Evolutionary conservation across 2,329 filamentous ascomycete genomes (phyloP).

Genomic region (Nothomitra cinnamomea): DNA sequence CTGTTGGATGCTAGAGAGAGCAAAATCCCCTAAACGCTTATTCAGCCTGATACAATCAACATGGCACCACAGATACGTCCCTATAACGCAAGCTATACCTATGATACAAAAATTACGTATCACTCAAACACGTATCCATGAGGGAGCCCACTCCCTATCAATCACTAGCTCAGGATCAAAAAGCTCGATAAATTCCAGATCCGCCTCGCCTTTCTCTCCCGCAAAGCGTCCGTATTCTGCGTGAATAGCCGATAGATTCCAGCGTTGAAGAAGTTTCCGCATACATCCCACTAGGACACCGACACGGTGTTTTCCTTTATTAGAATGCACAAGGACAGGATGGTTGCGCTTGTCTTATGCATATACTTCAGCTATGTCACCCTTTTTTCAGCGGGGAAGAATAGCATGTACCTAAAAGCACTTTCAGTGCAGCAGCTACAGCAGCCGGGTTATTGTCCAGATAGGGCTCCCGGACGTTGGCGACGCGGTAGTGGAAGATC

Average conservation of each 20-base stretch:
- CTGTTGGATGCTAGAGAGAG: too few relatives aligned
- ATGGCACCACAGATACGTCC: background rate
- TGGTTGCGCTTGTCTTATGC: slow-evolving; percentile 12
- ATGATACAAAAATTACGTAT: background rate
- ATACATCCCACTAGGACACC: slow-evolving; percentile 15
- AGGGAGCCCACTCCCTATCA: slow-evolving; percentile 6
- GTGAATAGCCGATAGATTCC: slow-evolving; percentile 14
- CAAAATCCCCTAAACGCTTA: too few relatives aligned
- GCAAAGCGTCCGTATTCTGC: slow-evolving; percentile 15
- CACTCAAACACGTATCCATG: slow-evolving; percentile 8
- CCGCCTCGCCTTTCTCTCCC: slow-evolving; percentile 15
- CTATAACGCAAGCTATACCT: background rate
- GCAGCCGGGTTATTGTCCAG: slow-evolving; percentile 13
- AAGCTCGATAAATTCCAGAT: slow-evolving; percentile 15
- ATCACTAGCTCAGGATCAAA: slow-evolving; percentile 13
- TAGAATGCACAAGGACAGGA: slow-evolving; percentile 15
- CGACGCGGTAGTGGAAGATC: slow-evolving; percentile 10
- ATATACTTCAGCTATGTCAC: background rate
- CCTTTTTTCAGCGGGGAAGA: background rate
- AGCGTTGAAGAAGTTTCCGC: slow-evolving; percentile 14
- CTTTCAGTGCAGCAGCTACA: slow-evolving; percentile 10
- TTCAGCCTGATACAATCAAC: too few relatives aligned
- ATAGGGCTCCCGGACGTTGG: slow-evolving; percentile 11
- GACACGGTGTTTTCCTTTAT: slow-evolving; percentile 15
- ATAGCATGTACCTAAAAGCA: slow-evolving; percentile 9